Base-by-base conservation (phyloP, 2,329 filamentous ascomycete species). In the Aspergillus ustus region DNA sequence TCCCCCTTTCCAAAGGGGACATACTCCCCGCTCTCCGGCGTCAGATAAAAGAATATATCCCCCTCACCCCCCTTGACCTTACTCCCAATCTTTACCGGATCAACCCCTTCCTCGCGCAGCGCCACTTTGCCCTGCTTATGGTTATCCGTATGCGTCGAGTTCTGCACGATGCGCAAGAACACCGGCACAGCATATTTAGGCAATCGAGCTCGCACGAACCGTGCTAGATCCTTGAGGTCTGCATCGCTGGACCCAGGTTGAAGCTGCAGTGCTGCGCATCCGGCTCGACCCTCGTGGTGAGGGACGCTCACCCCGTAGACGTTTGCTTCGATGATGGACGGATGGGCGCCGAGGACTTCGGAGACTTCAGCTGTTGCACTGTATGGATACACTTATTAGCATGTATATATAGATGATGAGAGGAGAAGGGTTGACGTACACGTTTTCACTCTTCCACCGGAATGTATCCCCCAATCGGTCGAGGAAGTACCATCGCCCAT, bases 121-220 rank as follows among this genome's bases (percentile, higher is more conserved):
- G 87, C 87, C 1, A 88, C 84, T 73, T 93, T 93, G 72, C 92
- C 91, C 76, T 92, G 90, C 78, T 93, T 93, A 73, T 92, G 90
- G 69, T 92, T 93, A 6, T 88, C 85, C 40, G 75, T 78, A 60
- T 78, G 77, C 8, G 69, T 69, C 4, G 74, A 61, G 13, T 70
- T 73, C 28, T 83, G 77, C 22, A 90, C 82, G 19, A 91, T 75
- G 0, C 90, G 81, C 46, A 93, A 69, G 77, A 93, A 93, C 2
- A 92, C 77, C 0, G 91, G 91, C 1, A 93, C 89, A 0, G 91
- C 91, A 69, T 93, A 93, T 64, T 83, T 84, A 0, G 91, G 91
- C 22, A 93, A 78, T 54, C 85, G 81, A 15, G 81, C 80, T 7
- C 85, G 82, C 2, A 83, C 81, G 69, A 89, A 86, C 76, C 74